These are phyloP conservation scores for Apiospora malaysiana DNA, from an alignment of 2,329 filamentous ascomycete genomes.

Conservation along the genomic window DNA sequence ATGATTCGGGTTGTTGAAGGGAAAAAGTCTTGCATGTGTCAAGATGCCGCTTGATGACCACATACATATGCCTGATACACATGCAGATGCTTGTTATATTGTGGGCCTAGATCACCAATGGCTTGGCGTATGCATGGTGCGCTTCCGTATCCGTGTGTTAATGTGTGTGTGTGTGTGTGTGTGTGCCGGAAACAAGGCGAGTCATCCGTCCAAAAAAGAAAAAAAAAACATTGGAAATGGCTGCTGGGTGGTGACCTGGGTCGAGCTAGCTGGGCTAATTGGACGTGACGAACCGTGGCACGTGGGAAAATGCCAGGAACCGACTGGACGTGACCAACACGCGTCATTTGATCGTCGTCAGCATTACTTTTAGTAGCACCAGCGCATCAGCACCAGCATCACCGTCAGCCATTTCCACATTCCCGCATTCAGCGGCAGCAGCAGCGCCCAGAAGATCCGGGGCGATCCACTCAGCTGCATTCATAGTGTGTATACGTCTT, in stretches of 20 bases:
- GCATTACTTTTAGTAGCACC: no score
- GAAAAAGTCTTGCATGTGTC: neutral
- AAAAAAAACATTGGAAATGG: neutral
- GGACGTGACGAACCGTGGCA: neutral
- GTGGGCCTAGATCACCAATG: neutral
- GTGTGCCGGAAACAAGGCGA: neutral
- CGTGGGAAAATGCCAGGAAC: neutral
- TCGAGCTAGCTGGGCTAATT: neutral
- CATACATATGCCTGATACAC: neutral
- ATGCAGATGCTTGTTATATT: neutral
- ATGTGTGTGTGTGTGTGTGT: no score
- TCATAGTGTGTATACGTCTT: neutral
- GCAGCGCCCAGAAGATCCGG: neutral
- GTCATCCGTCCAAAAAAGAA: neutral
- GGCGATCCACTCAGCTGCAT: neutral
- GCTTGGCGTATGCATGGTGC: constrained; percentile 14
- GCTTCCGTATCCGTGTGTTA: neutral
- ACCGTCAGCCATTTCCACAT: no score
- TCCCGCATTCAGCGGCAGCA: neutral
- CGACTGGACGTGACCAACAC: neutral
- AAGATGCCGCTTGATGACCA: neutral
- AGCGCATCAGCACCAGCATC: no score
- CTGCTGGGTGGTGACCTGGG: neutral
- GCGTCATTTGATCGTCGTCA: no score
- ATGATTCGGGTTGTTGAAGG: neutral